Percentiles rank a stretch among this genome's conserved stretches.
Evolutionary conservation across 2,329 filamentous ascomycete genomes (phyloP).

Genomic region (Fusarium sp.): DNA sequence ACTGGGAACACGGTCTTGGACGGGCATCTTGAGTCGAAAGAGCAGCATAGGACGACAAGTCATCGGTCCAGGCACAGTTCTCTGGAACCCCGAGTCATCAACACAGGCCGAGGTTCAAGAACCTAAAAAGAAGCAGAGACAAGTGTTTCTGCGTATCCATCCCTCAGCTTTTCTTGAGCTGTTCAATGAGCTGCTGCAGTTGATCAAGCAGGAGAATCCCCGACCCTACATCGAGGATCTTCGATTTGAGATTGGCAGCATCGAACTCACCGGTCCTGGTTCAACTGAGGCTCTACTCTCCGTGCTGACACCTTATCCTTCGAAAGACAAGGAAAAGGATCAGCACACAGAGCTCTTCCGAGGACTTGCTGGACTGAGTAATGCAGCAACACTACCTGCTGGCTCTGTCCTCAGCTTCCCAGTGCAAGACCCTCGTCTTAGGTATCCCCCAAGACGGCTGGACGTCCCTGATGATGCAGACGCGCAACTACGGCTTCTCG

Average conservation of each 20-base stretch:
- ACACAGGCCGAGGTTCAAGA: constrained; percentile 43
- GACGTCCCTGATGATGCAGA: constrained; percentile 55
- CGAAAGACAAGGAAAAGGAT: constrained; percentile 42
- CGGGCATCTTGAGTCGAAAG: constrained; percentile 65
- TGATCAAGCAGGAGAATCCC: constrained; percentile 71
- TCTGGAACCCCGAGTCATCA: constrained; percentile 74
- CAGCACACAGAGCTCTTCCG: constrained; percentile 63
- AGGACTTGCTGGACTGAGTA: constrained; percentile 70
- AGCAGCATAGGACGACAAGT: constrained; percentile 63
- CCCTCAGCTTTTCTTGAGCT: constrained; percentile 81
- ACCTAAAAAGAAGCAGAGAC: constrained; percentile 48
- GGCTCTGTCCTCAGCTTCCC: constrained; percentile 80
- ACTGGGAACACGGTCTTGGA: constrained; percentile 62
- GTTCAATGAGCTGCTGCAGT: constrained; percentile 71
- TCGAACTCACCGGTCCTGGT: constrained; percentile 73
- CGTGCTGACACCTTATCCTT: constrained; percentile 69
- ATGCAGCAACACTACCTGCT: constrained; percentile 76
- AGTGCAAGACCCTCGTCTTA: constrained; percentile 82
- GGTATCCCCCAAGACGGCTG: constrained; percentile 76
- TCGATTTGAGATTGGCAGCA: constrained; percentile 74
- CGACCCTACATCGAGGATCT: constrained; percentile 75
- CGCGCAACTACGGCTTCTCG: constrained; percentile 60
- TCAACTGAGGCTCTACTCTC: constrained; percentile 83
- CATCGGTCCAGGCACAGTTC: constrained; percentile 78
- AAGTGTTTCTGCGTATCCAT: constrained; percentile 80